Evolutionary conservation across 1,139 yeast species (phyloP).

Genomic region (Candida sp.): DNA sequence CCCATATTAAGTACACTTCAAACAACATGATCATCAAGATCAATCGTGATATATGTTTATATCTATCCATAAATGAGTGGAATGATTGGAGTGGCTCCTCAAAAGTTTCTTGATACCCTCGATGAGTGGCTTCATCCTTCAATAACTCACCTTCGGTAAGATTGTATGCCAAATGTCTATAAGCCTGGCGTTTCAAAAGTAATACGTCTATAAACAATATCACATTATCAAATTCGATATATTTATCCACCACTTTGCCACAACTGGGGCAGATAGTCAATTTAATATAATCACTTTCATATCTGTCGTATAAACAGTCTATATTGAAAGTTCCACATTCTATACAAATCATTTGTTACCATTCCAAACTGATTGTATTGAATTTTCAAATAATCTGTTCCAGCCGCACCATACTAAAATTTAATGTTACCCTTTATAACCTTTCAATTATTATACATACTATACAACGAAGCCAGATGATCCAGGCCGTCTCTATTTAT

Average conservation of each 20-base stretch:
- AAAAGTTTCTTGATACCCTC: neutral
- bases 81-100: neutral
- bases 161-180: conserved; percentile 84
- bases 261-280: conserved; percentile 78
- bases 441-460: neutral
- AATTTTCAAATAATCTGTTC: neutral
- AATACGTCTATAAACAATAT: conserved; percentile 79
- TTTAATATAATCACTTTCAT: conserved; percentile 76
- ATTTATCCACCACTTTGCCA: conserved; percentile 77
- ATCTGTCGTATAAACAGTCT: conserved; percentile 62
- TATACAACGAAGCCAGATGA: neutral
- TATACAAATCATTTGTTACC: conserved; percentile 69
- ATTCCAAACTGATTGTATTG: neutral
- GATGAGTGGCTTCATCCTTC: conserved; percentile 10
- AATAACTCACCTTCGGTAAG: conserved; percentile 36
- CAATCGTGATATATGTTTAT: conserved; percentile 40
- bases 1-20: conserved; percentile 92
- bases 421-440: too few species aligned
- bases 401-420: neutral
- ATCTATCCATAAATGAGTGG: conserved; percentile 9
- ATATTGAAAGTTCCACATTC: conserved; percentile 71
- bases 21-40: conserved; percentile 69
- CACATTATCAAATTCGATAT: conserved; percentile 87
- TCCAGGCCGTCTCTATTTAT: too few species aligned
- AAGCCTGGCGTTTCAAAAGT: conserved; percentile 84